Percentiles rank a stretch among this genome's conserved stretches.
These are phyloP conservation scores for Tolypocladium ophioglossoides DNA, from an alignment of 2,329 filamentous ascomycete species.

Conservation along the genomic window DNA sequence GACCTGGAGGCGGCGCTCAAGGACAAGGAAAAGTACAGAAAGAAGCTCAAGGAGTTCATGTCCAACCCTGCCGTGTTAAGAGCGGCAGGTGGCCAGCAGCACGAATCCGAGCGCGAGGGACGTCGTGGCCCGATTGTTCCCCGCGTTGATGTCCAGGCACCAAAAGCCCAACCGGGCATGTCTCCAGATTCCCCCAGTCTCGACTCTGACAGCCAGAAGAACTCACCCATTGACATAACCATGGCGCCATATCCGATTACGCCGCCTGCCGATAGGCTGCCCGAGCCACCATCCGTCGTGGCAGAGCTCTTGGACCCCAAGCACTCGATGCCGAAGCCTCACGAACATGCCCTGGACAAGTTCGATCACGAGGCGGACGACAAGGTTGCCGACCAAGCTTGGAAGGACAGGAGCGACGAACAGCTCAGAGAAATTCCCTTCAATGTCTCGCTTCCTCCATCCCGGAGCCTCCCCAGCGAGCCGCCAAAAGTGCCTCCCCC, in stretches of 20 bases:
- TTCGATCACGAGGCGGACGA: conserved; percentile 47
- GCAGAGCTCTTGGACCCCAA: conserved; percentile 43
- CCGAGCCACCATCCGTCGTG: conserved; percentile 31
- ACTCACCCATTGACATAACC: conserved; percentile 48
- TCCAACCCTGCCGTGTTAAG: conserved; percentile 24
- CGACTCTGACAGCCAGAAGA: conserved; percentile 39
- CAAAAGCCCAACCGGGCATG: conserved; percentile 3
- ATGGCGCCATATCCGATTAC: conserved; percentile 56
- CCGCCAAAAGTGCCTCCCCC: conserved; percentile 43
- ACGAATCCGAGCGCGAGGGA: conserved; percentile 3
- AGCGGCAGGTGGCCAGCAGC: conserved; percentile 12
- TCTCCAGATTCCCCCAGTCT: conserved; percentile 36
- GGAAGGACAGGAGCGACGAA: conserved; percentile 33
- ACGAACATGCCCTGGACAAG: conserved; percentile 47
- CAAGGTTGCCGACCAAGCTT: conserved; percentile 30
- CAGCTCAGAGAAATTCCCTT: conserved; percentile 37
- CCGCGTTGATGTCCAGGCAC: conserved; percentile 13
- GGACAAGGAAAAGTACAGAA: conserved; percentile 89
- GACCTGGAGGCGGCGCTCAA: conserved; percentile 85
- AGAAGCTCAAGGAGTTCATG: conserved; percentile 72
- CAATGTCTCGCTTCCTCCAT: conserved; percentile 42
- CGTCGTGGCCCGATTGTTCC: conserved; percentile 8
- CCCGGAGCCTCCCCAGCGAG: conserved; percentile 41
- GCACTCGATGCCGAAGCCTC: conserved; percentile 49
- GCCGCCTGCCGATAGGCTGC: conserved; percentile 43